These are phyloP conservation scores for Lactifluus piperatus DNA, from an alignment of 768 basidiomycete genomes.

Conservation along the genomic window DNA sequence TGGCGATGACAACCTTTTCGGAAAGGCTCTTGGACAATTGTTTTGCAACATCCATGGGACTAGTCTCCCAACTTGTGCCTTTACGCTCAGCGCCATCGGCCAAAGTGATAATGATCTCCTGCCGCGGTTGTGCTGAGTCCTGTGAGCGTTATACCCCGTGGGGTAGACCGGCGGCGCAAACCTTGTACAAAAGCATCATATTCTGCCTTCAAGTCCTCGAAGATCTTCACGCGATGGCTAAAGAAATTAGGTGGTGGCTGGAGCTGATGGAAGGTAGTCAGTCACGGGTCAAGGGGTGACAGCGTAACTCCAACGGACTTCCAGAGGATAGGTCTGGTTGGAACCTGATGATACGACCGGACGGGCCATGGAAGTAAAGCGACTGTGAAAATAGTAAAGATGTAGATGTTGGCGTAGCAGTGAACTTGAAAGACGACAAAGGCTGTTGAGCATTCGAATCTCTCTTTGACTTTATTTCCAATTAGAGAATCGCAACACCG, in stretches of 20 bases:
- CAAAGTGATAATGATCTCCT: constrained; percentile 76
- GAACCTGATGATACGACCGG: constrained; percentile 42
- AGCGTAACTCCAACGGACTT: constrained; percentile 33
- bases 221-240: constrained; percentile 83
- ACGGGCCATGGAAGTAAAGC: constrained; percentile 37
- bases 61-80: constrained; percentile 90
- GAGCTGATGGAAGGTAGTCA: constrained; percentile 38
- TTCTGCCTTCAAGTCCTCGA: constrained; percentile 78
- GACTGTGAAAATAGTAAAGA: constrained; percentile 21
- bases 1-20: constrained; percentile 87
- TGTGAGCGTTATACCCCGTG: constrained; percentile 1
- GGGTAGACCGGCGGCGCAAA: constrained; percentile 24
- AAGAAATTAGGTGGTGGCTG: constrained; percentile 82
- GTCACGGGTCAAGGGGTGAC: not conserved
- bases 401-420: constrained; percentile 12
- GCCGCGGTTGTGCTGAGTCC: constrained; percentile 63
- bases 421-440: constrained; percentile 20
- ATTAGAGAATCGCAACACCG: not conserved
- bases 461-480: not conserved
- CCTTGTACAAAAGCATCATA: constrained; percentile 75
- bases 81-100: constrained; percentile 80
- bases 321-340: constrained; percentile 47
- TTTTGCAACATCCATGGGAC: constrained; percentile 85
- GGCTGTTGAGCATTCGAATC: constrained; percentile 10
- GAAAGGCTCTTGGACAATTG: constrained; percentile 80